These are phyloP conservation scores for Cydonia oblonga DNA, from an alignment of 331 rosid species.

Conservation along the genomic window DNA sequence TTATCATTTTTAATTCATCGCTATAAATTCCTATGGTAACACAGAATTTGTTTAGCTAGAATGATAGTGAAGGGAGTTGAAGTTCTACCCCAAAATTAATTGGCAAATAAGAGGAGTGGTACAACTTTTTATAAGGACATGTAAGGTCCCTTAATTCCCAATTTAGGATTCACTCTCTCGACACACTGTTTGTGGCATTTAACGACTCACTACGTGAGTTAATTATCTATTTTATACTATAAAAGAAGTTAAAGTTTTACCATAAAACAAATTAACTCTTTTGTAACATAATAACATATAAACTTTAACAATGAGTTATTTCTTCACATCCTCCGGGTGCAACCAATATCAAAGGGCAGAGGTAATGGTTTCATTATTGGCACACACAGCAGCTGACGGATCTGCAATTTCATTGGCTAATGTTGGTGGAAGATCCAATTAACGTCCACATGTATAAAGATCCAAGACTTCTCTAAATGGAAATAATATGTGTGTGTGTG, in stretches of 20 bases:
- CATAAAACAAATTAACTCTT: too few relatives aligned
- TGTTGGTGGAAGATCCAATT: conserved; percentile 10
- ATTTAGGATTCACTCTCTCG: not conserved
- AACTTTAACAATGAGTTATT: not conserved
- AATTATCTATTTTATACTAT: not conserved
- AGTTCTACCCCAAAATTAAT: too few relatives aligned
- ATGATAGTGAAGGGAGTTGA: too few relatives aligned
- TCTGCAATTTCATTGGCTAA: conserved; percentile 7
- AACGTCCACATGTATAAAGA: conserved; percentile 6
- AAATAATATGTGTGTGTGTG: too few relatives aligned
- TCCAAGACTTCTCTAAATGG: not conserved
- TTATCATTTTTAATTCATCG: not conserved
- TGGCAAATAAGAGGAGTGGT: too few relatives aligned
- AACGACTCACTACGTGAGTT: too few relatives aligned
- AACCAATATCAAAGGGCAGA: not conserved
- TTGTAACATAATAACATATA: too few relatives aligned
- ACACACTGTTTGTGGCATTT: not conserved
- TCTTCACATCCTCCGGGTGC: not conserved
- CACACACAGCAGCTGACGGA: not conserved
- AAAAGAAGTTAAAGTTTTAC: too few relatives aligned
- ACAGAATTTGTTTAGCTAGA: too few relatives aligned
- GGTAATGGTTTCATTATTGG: conserved; percentile 13
- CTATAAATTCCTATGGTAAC: not conserved
- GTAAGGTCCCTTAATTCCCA: not conserved
- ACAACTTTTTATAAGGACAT: not conserved